Conservation (phyloP, 129 eudicot genomes). For the Flaveria ramosissima region DNA sequence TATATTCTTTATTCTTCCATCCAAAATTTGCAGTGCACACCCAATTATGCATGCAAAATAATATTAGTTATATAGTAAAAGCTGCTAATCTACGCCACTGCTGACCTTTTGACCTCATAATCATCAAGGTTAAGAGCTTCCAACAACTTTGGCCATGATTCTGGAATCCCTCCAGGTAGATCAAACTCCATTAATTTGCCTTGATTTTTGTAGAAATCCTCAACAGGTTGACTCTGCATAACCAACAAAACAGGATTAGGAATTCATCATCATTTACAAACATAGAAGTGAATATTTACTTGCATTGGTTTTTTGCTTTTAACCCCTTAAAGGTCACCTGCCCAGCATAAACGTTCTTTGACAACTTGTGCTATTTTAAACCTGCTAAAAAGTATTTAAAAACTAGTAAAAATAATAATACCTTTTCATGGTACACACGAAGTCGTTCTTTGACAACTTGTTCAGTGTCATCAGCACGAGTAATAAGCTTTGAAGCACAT, state of each 20-base stretch:
- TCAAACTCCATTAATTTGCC: slow-evolving; percentile 86
- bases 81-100: slow-evolving; percentile 52
- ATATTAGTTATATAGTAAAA: slow-evolving; percentile 22
- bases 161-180: slow-evolving; percentile 97
- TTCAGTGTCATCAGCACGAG: slow-evolving; percentile 97
- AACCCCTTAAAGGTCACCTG: too few species aligned
- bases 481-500: slow-evolving; percentile 79
- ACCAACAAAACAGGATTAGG: slow-evolving; percentile 22
- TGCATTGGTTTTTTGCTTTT: neutral
- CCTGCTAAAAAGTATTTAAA: neutral
- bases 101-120: slow-evolving; percentile 70
- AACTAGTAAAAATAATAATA: slow-evolving; percentile 21
- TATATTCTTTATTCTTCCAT: slow-evolving; percentile 41
- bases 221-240: slow-evolving; percentile 95
- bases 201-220: slow-evolving; percentile 69
- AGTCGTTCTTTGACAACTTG: slow-evolving; percentile 61
- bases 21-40: slow-evolving; percentile 63
- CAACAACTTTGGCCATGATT: slow-evolving; percentile 91
- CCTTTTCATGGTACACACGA: slow-evolving; percentile 81
- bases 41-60: slow-evolving; percentile 46
- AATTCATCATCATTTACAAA: slow-evolving; percentile 5
- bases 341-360: neutral
- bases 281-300: neutral
- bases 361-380: neutral
- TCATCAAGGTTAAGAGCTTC: slow-evolving; percentile 93